Evolutionary conservation across 148 eudicot species (phyloP), one percentile per base, ranked within the genome.

Genomic region (Rhododendron henanense): DNA sequence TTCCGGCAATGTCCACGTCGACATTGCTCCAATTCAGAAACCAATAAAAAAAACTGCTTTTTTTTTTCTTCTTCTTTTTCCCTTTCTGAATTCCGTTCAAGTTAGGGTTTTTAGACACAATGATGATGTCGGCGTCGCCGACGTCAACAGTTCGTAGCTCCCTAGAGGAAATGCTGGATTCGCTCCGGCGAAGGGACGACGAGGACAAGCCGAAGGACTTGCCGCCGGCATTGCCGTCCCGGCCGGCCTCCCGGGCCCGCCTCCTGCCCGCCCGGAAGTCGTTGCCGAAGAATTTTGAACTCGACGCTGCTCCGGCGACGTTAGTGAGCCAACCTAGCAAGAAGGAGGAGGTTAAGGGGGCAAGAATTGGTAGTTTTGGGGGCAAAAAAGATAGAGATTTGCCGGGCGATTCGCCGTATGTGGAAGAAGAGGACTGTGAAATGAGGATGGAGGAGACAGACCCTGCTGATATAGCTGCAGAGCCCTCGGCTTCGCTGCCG

Each of bases 111-210:
- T 25, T 67, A 9, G 7, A 1, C 65, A 55, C 3, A 67, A 88
- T 61, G 39, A 95, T 94, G 95, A 50, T 92, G 91, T 83, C 93
- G 41, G 71, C 87, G 37, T 88, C 96, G 71, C 92, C 96, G 59
- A 28, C 92, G 55, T 86, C 92, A 48, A 84, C 87, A 76, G 81
- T 78, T 59, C 88, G 94, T 71, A 95, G 98, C 71, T 96, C 98
- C 31, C 79, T 96, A 16, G 99, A 96, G 87, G 98, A 94, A 90
- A 94, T 96, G 99, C 87, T 96, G 67, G 98, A 96, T 9, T 92
- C 92, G 61, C 93, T 96, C 76, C 93, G 89, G 50, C 88, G 86
- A 39, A 86, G 85, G 57, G 98, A 93, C 11, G 95, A 91, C 67
- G 79, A 35, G 1, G 88, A 93, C 86, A 87, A 83, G 87, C 90